These are phyloP conservation scores for Leishmania gerbilli DNA, from an alignment of 208 protist genomes.

Conservation along the genomic window DNA sequence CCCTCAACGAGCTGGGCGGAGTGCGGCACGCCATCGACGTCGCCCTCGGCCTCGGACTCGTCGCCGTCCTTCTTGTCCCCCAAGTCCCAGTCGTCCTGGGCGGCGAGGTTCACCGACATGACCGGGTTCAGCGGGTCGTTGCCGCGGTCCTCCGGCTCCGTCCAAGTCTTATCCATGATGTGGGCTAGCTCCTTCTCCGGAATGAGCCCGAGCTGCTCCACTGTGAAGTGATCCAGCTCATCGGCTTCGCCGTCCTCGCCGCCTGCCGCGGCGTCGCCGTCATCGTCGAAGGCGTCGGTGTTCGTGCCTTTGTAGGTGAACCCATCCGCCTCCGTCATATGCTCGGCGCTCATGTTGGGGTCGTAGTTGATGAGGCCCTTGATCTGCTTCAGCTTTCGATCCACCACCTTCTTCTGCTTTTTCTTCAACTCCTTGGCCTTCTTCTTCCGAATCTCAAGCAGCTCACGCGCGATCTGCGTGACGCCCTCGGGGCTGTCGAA, in stretches of 20 bases:
- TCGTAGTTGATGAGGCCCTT: constrained; percentile 94
- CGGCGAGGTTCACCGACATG: constrained; percentile 73
- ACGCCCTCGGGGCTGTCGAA: constrained; percentile 83
- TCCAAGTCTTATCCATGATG: constrained; percentile 62
- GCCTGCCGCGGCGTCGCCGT: constrained; percentile 12
- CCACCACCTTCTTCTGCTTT: constrained; percentile 91
- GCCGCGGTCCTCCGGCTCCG: constrained; percentile 41
- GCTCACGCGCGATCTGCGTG: constrained; percentile 82
- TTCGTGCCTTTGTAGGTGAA: constrained; percentile 43
- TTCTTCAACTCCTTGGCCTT: constrained; percentile 91
- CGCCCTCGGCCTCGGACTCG: constrained; percentile 18
- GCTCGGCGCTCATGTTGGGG: constrained; percentile 72
- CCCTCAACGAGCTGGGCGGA: constrained; percentile 77
- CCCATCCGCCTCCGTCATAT: constrained; percentile 68
- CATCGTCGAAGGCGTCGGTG: constrained; percentile 25
- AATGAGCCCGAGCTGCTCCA: constrained; percentile 70
- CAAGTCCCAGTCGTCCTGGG: constrained; percentile 85
- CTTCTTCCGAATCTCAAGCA: constrained; percentile 85
- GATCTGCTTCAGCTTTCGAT: constrained; percentile 92
- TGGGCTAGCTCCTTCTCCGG: constrained; percentile 56
- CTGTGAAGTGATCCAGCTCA: constrained; percentile 73
- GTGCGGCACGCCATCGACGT: constrained; percentile 25
- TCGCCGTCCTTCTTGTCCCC: constrained; percentile 47
- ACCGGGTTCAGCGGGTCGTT: constrained; percentile 85
- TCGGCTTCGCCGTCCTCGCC: constrained; percentile 28